Evolutionary conservation across 768 basidiomycete species (phyloP).

Genomic region (Lactifluus hygrophoroides): DNA sequence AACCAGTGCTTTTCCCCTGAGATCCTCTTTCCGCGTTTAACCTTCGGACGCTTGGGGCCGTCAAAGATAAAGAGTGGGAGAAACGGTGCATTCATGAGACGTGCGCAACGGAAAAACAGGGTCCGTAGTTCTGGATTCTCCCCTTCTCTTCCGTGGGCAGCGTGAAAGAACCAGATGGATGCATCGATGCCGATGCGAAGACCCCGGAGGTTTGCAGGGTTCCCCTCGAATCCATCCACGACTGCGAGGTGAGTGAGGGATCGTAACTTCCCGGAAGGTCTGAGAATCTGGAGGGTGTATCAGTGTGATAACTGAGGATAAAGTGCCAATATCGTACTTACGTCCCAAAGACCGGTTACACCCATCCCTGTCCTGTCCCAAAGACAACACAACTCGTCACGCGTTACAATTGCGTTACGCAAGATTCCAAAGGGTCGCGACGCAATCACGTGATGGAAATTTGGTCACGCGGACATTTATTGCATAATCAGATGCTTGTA

Average conservation of each 20-base stretch:
- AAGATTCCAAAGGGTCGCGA: too few species aligned
- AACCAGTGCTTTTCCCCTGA: conserved; percentile 55
- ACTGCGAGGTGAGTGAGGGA: conserved; percentile 74
- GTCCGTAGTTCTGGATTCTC: conserved; percentile 85
- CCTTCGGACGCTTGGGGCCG: conserved; percentile 71
- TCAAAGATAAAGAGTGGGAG: conserved; percentile 90
- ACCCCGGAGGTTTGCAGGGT: conserved; percentile 55
- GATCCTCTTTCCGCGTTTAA: conserved; percentile 73
- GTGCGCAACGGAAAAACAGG: conserved; percentile 77
- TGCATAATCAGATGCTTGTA: too few species aligned
- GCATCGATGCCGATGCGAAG: conserved; percentile 85
- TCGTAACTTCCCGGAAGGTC: conserved; percentile 60
- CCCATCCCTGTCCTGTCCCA: conserved; percentile 2
- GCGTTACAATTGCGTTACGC: too few species aligned
- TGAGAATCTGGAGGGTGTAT: conserved; percentile 42
- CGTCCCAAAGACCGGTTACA: conserved; percentile 20
- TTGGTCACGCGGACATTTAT: too few species aligned
- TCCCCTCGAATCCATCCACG: conserved; percentile 63
- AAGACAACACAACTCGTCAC: background rate
- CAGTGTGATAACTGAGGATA: conserved; percentile 19
- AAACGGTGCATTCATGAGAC: conserved; percentile 68
- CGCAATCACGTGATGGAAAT: background rate
- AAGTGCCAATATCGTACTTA: too few species aligned
- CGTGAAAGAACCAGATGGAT: conserved; percentile 75
- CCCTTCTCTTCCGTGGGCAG: conserved; percentile 63